Percentiles rank a stretch among this genome's conserved stretches.
phyloP scores from a whole-genome alignment of 345 rosid genomes.

The Ailanthus altissimus region DNA sequence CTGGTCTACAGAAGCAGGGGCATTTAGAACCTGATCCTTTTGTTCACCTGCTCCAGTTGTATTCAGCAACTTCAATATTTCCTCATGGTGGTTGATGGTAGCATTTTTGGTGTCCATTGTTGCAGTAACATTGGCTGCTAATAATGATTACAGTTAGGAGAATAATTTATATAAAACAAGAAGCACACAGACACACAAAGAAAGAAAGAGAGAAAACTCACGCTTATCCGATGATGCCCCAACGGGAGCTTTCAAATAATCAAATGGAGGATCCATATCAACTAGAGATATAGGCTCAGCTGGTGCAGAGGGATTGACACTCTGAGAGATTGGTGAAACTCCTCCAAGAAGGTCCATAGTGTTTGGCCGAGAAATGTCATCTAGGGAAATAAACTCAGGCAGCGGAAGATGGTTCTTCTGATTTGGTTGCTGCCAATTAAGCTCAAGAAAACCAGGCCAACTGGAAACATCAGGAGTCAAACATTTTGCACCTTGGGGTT shows the following conservation, averaged over 20 bases:
- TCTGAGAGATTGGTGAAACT: slow-evolving; percentile 23
- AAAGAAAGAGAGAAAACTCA: slow-evolving; percentile 22
- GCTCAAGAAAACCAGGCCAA: slow-evolving; percentile 15
- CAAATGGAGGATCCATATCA: slow-evolving; percentile 39
- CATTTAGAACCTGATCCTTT: slow-evolving; percentile 22
- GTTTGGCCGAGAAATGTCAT: slow-evolving; percentile 33
- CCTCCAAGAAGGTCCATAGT: slow-evolving; percentile 14
- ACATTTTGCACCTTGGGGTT: slow-evolving; percentile 21
- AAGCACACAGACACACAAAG: neutral
- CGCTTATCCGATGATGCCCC: slow-evolving; percentile 30
- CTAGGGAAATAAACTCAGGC: slow-evolving; percentile 38
- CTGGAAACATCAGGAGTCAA: slow-evolving; percentile 16
- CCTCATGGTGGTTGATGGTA: slow-evolving; percentile 34
- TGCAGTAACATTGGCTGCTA: slow-evolving; percentile 39
- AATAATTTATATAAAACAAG: slow-evolving; percentile 14
- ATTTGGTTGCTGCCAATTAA: slow-evolving; percentile 27
- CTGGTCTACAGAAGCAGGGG: slow-evolving; percentile 24
- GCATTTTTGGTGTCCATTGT: slow-evolving; percentile 19
- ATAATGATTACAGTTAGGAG: slow-evolving; percentile 21
- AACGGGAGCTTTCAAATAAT: slow-evolving; percentile 21
- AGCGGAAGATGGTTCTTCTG: slow-evolving; percentile 18
- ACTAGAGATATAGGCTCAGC: slow-evolving; percentile 45
- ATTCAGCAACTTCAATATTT: slow-evolving; percentile 28
- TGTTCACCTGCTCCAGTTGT: slow-evolving; percentile 19
- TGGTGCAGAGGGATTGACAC: slow-evolving; percentile 27